Conservation (phyloP, 805 yeast genomes). For the Vanderwaltozyma polyspora region DNA sequence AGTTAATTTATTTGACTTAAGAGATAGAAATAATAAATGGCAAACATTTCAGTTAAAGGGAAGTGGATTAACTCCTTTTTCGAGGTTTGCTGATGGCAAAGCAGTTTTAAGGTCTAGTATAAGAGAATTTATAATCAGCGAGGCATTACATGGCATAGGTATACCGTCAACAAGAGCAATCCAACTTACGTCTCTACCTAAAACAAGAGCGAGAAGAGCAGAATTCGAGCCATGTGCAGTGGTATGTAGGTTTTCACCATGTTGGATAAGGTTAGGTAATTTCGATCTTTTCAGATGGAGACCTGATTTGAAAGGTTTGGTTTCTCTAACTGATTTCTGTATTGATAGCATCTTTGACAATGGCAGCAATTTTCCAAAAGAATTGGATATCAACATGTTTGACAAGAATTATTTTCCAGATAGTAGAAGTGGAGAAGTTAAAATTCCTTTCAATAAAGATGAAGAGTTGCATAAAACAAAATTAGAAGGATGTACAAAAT, state of each 20-base stretch:
- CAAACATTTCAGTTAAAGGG: constrained; percentile 71
- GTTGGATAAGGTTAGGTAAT: constrained; percentile 82
- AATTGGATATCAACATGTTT: constrained; percentile 15
- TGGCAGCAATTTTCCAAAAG: constrained; percentile 23
- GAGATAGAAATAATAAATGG: constrained; percentile 33
- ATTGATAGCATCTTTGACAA: constrained; percentile 49
- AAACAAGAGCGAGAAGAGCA: constrained; percentile 62
- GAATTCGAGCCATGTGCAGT: constrained; percentile 71
- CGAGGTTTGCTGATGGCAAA: constrained; percentile 94
- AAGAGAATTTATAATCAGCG: constrained; percentile 79
- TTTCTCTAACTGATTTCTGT: constrained; percentile 59
- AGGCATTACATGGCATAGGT: constrained; percentile 66
- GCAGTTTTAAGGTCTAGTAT: constrained; percentile 84
- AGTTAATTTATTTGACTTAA: constrained; percentile 63
- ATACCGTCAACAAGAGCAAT: constrained; percentile 83
- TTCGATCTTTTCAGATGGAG: constrained; percentile 75
- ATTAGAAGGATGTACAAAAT: constrained; percentile 37
- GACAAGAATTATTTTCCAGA: constrained; percentile 20
- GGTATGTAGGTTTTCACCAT: constrained; percentile 70
- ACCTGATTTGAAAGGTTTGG: constrained; percentile 52
- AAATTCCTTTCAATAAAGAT: constrained; percentile 8
- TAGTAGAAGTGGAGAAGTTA: constrained; percentile 14
- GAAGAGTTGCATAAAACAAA: constrained; percentile 6
- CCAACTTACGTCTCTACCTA: constrained; percentile 59
- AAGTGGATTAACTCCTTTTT: constrained; percentile 81